Percentiles rank a stretch among this genome's conserved stretches.
phyloP scores from a whole-genome alignment of 345 rosid species.

The thale cress (Arabidopsis thaliana) region DNA sequence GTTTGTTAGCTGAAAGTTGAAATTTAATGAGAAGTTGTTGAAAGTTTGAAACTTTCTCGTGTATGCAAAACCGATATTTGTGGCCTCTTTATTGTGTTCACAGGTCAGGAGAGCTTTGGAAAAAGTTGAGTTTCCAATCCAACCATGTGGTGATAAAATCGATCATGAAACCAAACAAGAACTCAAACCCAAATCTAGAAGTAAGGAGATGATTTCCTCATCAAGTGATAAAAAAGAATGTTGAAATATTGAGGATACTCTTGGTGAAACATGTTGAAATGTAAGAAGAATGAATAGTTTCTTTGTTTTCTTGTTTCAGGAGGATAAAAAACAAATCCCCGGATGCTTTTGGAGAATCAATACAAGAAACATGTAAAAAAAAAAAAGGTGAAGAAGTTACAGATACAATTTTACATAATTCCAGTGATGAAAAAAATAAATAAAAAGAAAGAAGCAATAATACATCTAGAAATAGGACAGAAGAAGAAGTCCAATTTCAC shows the following conservation, averaged over 20 bases:
- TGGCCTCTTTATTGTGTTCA: constrained; percentile 53
- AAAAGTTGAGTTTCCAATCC: constrained; percentile 18
- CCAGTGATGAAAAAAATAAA: constrained; percentile 14
- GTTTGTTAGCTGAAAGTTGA: constrained; percentile 32
- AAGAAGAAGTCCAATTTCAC: constrained; percentile 48
- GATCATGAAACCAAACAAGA: constrained; percentile 37
- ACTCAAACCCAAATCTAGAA: not conserved
- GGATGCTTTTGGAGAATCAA: constrained; percentile 38
- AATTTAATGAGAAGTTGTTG: constrained; percentile 45
- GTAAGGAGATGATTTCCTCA: not conserved
- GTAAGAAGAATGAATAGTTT: constrained; percentile 30
- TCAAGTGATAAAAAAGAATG: not conserved
- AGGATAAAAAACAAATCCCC: constrained; percentile 39
- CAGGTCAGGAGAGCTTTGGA: constrained; percentile 33
- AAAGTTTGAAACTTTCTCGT: constrained; percentile 60
- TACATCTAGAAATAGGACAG: constrained; percentile 47
- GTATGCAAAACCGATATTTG: constrained; percentile 48
- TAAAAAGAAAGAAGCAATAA: constrained; percentile 32
- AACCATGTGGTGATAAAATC: constrained; percentile 26
- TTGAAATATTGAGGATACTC: not conserved
- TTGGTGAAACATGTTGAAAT: constrained; percentile 12
- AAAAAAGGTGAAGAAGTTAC: constrained; percentile 40
- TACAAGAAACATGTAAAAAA: constrained; percentile 44
- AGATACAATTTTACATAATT: constrained; percentile 45
- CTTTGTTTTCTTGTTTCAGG: constrained; percentile 30